phyloP scores from a whole-genome alignment of 192 early-diverging fungal genomes.

The Rhizophagus clarus region DNA sequence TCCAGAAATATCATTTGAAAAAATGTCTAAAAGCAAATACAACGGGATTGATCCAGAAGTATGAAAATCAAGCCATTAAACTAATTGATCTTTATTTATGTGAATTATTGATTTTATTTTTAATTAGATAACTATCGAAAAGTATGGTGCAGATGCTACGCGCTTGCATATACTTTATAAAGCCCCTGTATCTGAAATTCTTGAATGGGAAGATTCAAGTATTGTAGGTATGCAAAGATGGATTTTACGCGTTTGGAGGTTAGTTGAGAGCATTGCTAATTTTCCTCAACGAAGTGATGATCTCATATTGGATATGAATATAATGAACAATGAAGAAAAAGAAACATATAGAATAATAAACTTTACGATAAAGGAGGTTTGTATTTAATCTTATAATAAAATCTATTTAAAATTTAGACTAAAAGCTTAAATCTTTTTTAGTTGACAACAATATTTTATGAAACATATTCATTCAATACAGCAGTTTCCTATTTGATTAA shows the following conservation, averaged over 20 bases:
- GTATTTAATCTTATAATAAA: neutral
- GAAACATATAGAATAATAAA: constrained; percentile 57
- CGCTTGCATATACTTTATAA: constrained; percentile 85
- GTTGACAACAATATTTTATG: constrained; percentile 41
- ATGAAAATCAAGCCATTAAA: constrained; percentile 29
- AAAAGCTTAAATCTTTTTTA: constrained; percentile 12
- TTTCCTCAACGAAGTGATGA: neutral
- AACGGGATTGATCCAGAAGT: constrained; percentile 89
- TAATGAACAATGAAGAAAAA: constrained; percentile 50
- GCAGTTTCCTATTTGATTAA: constrained; percentile 87
- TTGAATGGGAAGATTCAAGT: constrained; percentile 90
- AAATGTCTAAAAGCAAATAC: constrained; percentile 97
- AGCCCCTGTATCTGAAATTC: constrained; percentile 84
- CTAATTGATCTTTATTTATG: neutral
- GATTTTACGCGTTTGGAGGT: constrained; percentile 61
- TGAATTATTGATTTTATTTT: neutral
- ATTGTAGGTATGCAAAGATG: constrained; percentile 94
- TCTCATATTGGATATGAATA: neutral
- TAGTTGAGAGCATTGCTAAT: constrained; percentile 49
- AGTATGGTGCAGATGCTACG: constrained; percentile 82
- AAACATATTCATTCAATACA: constrained; percentile 73
- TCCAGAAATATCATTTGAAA: constrained; percentile 74
- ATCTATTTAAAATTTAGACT: constrained; percentile 3
- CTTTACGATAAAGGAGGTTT: constrained; percentile 60
- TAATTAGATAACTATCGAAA: constrained; percentile 51